Evolutionary conservation across 2,329 filamentous ascomycete genomes (phyloP).

Genomic region (Penicillium olsonii): DNA sequence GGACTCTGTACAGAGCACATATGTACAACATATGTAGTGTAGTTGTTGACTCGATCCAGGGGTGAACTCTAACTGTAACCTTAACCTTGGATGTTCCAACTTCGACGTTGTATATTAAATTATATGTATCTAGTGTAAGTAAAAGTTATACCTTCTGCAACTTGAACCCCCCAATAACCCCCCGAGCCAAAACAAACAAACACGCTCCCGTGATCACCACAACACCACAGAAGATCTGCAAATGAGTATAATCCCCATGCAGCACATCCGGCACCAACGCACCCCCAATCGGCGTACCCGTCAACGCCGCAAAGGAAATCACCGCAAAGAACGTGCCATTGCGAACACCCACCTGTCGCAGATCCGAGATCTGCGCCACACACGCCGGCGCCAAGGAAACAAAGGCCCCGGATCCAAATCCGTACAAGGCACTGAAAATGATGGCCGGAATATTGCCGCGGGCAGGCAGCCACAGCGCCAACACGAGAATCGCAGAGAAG

Average conservation of each 20-base stretch:
- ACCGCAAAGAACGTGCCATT: constrained; percentile 65
- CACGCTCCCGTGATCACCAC: constrained; percentile 26
- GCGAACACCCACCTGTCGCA: constrained; percentile 68
- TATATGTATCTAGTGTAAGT: too few species aligned
- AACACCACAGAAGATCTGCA: constrained; percentile 31
- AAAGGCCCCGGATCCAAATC: constrained; percentile 68
- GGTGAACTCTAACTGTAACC: too few species aligned
- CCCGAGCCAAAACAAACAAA: constrained; percentile 27
- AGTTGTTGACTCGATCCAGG: too few species aligned
- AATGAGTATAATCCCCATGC: constrained; percentile 25
- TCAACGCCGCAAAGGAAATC: constrained; percentile 64
- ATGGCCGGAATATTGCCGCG: constrained; percentile 60
- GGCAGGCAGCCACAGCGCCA: constrained; percentile 59
- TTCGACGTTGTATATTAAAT: too few species aligned
- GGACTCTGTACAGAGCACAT: too few species aligned
- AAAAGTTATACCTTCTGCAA: constrained; percentile 24
- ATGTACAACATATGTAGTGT: too few species aligned
- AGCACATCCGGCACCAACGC: constrained; percentile 29
- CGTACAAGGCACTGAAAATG: constrained; percentile 67
- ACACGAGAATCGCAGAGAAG: constrained; percentile 33
- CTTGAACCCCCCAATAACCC: constrained; percentile 26
- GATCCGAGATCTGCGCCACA: constrained; percentile 70
- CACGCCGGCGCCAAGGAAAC: constrained; percentile 64
- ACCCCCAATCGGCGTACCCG: constrained; percentile 38
- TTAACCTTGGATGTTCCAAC: too few species aligned